Evolutionary conservation across 192 early-diverging fungal species (phyloP).

Genomic region (Coemansia sp.): DNA sequence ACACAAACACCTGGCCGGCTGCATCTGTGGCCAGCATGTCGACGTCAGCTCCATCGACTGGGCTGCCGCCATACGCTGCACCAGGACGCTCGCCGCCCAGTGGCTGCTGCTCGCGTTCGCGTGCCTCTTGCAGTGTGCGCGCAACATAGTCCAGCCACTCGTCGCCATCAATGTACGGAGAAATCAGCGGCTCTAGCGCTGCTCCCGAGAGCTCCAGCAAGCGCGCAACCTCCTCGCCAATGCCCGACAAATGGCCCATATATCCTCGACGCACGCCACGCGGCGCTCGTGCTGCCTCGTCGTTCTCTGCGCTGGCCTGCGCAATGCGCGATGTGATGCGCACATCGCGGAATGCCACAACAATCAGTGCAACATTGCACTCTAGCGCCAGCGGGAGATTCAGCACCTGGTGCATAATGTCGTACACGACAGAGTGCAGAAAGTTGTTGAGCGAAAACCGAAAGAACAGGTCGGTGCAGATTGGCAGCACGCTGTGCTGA

Average conservation of each 20-base stretch:
- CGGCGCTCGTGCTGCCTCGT: constrained; percentile 73
- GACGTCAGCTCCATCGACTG: constrained; percentile 12
- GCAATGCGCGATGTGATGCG: constrained; percentile 81
- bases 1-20: constrained; percentile 47
- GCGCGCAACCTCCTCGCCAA: constrained; percentile 93
- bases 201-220: constrained; percentile 71
- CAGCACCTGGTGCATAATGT: constrained; percentile 97
- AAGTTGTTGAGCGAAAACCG: constrained; percentile 98
- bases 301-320: constrained; percentile 79
- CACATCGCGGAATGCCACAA: constrained; percentile 82
- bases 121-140: constrained; percentile 36
- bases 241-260: constrained; percentile 98
- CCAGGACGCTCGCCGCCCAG: constrained; percentile 53
- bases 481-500: constrained; percentile 63
- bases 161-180: constrained; percentile 47
- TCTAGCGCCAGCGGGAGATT: constrained; percentile 79
- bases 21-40: constrained; percentile 20
- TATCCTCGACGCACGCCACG: constrained; percentile 92
- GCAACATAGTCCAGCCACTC: constrained; percentile 55
- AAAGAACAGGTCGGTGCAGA: constrained; percentile 85
- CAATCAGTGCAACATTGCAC: constrained; percentile 59
- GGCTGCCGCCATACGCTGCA: constrained; percentile 6
- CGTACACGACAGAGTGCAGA: constrained; percentile 96
- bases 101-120: constrained; percentile 52
- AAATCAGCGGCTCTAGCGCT: constrained; percentile 45